phyloP scores from a whole-genome alignment of 805 yeast species.

The Ogataea naganishii region DNA sequence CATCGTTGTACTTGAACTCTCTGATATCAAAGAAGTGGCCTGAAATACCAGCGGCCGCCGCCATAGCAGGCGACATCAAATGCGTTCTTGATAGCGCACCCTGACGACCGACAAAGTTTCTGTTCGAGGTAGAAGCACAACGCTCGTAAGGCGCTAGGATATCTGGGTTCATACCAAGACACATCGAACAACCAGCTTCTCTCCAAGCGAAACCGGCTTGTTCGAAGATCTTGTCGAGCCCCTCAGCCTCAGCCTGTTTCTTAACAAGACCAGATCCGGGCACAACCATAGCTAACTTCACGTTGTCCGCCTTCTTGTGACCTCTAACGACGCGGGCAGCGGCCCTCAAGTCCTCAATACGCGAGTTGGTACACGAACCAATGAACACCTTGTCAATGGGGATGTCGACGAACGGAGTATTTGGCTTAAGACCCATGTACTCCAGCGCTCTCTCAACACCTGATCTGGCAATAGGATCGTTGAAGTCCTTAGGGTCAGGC shows the following conservation, averaged over 20 bases:
- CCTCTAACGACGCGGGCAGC: constrained; percentile 94
- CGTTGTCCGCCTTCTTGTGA: constrained; percentile 71
- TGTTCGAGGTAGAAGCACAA: constrained; percentile 97
- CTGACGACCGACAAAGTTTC: constrained; percentile 99
- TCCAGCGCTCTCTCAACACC: constrained; percentile 88
- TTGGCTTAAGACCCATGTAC: constrained; percentile 87
- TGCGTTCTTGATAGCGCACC: constrained; percentile 96
- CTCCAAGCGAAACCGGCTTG: constrained; percentile 98
- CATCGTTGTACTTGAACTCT: constrained; percentile 54
- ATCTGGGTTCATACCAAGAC: constrained; percentile 99
- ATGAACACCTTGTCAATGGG: constrained; percentile 88
- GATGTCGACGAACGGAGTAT: constrained; percentile 69
- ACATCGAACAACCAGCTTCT: constrained; percentile 99
- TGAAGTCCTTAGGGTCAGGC: constrained; percentile 77
- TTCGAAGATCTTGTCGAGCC: constrained; percentile 81
- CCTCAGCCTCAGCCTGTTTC: constrained; percentile 89
- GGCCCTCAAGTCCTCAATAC: constrained; percentile 93
- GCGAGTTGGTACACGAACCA: constrained; percentile 96
- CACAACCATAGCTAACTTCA: constrained; percentile 80
- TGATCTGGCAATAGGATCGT: constrained; percentile 65
- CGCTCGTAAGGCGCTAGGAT: constrained; percentile 91
- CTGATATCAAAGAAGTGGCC: constrained; percentile 92
- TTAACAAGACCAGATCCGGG: constrained; percentile 98
- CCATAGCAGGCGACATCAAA: constrained; percentile 98
- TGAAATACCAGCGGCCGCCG: constrained; percentile 93